Conservation (phyloP, 2,329 filamentous ascomycete genomes). For the Neofusicoccum sp. region DNA sequence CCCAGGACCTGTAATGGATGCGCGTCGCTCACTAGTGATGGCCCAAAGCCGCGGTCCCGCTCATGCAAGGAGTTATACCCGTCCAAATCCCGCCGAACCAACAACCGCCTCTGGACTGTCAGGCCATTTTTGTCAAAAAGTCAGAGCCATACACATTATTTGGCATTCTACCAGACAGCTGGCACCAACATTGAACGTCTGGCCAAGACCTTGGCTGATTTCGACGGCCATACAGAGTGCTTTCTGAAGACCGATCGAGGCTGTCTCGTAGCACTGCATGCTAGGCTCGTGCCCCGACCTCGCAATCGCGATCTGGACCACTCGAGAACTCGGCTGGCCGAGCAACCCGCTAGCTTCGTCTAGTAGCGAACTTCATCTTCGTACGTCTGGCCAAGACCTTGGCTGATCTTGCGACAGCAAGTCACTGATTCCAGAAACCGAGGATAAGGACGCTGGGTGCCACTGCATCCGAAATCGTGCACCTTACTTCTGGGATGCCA, state of each 20-base stretch:
- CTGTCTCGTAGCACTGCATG: slow-evolving; percentile 4
- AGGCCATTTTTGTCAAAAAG: not conserved
- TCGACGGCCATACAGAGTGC: not conserved
- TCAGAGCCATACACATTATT: not conserved
- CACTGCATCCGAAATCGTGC: slow-evolving; percentile 3
- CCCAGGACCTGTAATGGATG: not conserved
- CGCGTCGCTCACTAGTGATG: not conserved
- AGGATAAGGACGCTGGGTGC: not conserved
- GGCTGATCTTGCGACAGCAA: not conserved
- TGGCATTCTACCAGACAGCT: not conserved
- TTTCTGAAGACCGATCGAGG: not conserved
- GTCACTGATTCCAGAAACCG: not conserved
- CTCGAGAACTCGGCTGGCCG: not conserved
- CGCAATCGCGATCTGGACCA: not conserved
- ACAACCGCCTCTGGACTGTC: not conserved
- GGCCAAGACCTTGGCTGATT: slow-evolving; percentile 17
- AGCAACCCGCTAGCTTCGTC: not conserved
- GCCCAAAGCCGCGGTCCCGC: not conserved
- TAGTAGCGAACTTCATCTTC: slow-evolving; percentile 1
- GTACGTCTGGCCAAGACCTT: slow-evolving; percentile 15
- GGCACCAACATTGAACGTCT: slow-evolving; percentile 14
- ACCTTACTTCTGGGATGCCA: not conserved
- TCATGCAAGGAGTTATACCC: slow-evolving; percentile 16
- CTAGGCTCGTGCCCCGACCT: not conserved
- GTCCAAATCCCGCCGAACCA: not conserved